A percentile compares a stretch with the other conserved stretches of the same genome.
Evolutionary conservation across 73 alveolate genomes (phyloP).

Genomic region (Paramecium caudatum): DNA sequence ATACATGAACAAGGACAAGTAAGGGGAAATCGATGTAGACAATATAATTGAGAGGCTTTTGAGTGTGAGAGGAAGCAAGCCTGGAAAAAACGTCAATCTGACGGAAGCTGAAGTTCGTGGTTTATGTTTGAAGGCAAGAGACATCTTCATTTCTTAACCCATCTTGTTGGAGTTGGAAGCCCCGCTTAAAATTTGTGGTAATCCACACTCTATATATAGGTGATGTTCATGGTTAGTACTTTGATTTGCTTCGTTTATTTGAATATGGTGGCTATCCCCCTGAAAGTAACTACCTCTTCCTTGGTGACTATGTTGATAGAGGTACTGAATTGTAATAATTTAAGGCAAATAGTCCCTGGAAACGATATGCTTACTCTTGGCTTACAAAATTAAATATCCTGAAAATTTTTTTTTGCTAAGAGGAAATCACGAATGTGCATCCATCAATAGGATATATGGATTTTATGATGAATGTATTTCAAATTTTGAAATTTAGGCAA

Average conservation of each 20-base stretch:
- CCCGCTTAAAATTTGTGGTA: constrained; percentile 81
- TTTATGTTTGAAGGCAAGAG: constrained; percentile 89
- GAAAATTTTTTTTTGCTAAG: constrained; percentile 98
- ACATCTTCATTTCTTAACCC: constrained; percentile 89
- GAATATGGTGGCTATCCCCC: constrained; percentile 99
- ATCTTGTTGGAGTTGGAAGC: constrained; percentile 92
- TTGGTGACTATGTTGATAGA: constrained; percentile 99
- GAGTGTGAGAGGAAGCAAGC: constrained; percentile 94
- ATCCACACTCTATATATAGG: constrained; percentile 75
- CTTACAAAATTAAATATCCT: constrained; percentile 98
- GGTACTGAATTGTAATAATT: constrained; percentile 45
- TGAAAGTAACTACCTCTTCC: constrained; percentile 95
- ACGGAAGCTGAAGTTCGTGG: constrained; percentile 94
- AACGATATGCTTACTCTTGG: constrained; percentile 95
- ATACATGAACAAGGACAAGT: constrained; percentile 48
- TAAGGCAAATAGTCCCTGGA: constrained; percentile 90
- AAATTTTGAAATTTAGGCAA: constrained; percentile 32
- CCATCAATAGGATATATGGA: constrained; percentile 98
- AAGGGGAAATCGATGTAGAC: constrained; percentile 88
- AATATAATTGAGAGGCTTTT: constrained; percentile 90
- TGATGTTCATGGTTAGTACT: constrained; percentile 97
- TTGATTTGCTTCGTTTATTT: constrained; percentile 92
- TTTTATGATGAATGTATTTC: constrained; percentile 99
- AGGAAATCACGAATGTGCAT: constrained; percentile 99
- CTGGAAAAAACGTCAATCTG: constrained; percentile 93